These are phyloP conservation scores for Heterobasidion annosum DNA, from an alignment of 1,284 basidiomycete genomes.

Conservation along the genomic window DNA sequence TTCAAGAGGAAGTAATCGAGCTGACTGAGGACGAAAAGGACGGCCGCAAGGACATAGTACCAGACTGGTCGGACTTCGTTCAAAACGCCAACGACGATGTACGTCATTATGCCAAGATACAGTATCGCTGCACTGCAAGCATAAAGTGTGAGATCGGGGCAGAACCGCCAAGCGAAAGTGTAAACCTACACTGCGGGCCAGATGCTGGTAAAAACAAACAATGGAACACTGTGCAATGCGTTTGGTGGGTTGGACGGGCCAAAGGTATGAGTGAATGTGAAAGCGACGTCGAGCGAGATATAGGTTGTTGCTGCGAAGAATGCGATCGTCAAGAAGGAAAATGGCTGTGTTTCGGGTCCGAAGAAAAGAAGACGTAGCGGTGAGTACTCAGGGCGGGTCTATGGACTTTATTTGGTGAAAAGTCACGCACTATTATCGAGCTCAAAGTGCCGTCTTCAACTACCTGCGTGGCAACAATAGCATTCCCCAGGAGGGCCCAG, in stretches of 20 bases:
- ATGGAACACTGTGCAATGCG: slow-evolving; percentile 50
- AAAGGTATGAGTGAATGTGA: slow-evolving; percentile 53
- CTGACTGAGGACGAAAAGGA: slow-evolving; percentile 68
- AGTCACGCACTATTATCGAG: slow-evolving; percentile 50
- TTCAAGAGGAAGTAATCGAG: slow-evolving; percentile 72
- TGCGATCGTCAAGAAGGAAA: slow-evolving; percentile 45
- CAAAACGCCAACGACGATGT: slow-evolving; percentile 63
- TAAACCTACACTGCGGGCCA: slow-evolving; percentile 71
- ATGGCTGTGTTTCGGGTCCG: slow-evolving; percentile 35
- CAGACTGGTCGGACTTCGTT: slow-evolving; percentile 66
- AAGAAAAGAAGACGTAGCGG: not conserved
- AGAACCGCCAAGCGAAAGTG: not conserved
- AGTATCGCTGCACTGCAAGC: slow-evolving; percentile 47
- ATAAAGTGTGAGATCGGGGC: not conserved
- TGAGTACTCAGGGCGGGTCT: not conserved
- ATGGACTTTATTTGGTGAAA: not conserved
- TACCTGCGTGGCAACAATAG: slow-evolving; percentile 72
- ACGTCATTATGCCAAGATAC: slow-evolving; percentile 67
- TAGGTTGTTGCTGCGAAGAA: slow-evolving; percentile 70
- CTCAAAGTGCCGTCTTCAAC: slow-evolving; percentile 77
- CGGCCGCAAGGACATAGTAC: slow-evolving; percentile 56
- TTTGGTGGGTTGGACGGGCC: slow-evolving; percentile 48
- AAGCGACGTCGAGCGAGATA: slow-evolving; percentile 69
- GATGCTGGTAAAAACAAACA: slow-evolving; percentile 75
- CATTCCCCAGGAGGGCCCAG: slow-evolving; percentile 74